Conservation (phyloP, 805 yeast species). For the Spathaspora gorwiae region DNA sequence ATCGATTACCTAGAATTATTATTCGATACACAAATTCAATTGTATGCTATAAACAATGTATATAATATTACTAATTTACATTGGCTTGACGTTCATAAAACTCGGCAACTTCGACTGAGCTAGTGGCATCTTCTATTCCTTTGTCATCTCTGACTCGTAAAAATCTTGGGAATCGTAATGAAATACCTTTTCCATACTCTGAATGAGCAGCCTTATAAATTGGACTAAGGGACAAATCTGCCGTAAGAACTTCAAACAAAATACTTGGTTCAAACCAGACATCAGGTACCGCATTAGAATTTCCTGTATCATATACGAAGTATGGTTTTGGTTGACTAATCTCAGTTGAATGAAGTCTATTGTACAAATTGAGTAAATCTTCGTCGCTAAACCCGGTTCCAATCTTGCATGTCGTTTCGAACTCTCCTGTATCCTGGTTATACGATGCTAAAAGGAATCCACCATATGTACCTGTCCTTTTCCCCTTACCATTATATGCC, state of each 20-base stretch:
- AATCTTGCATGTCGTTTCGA: slow-evolving; percentile 91
- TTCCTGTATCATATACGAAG: slow-evolving; percentile 56
- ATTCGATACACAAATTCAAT: too few species aligned
- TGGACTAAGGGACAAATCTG: slow-evolving; percentile 86
- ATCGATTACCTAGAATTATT: too few species aligned
- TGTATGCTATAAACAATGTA: background rate
- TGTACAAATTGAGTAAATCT: slow-evolving; percentile 56
- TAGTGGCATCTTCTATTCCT: slow-evolving; percentile 79
- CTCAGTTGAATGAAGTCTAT: slow-evolving; percentile 63
- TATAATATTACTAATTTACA: slow-evolving; percentile 13
- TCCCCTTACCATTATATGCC: slow-evolving; percentile 90
- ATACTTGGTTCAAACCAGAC: slow-evolving; percentile 90
- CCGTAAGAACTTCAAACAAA: slow-evolving; percentile 85
- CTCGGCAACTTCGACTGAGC: slow-evolving; percentile 78
- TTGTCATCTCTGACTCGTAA: slow-evolving; percentile 82
- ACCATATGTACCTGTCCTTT: slow-evolving; percentile 92
- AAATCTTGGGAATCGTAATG: slow-evolving; percentile 85
- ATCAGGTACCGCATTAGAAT: slow-evolving; percentile 73
- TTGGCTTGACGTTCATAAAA: slow-evolving; percentile 71
- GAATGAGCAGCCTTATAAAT: slow-evolving; percentile 79
- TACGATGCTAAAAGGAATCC: slow-evolving; percentile 90
- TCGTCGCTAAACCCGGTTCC: slow-evolving; percentile 96
- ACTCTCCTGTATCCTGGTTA: slow-evolving; percentile 87
- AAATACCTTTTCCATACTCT: slow-evolving; percentile 75
- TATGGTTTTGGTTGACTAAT: slow-evolving; percentile 61